Evolutionary conservation across 495 filamentous ascomycete species (phyloP).

Genomic region (Penicillium cosmopolitanum): DNA sequence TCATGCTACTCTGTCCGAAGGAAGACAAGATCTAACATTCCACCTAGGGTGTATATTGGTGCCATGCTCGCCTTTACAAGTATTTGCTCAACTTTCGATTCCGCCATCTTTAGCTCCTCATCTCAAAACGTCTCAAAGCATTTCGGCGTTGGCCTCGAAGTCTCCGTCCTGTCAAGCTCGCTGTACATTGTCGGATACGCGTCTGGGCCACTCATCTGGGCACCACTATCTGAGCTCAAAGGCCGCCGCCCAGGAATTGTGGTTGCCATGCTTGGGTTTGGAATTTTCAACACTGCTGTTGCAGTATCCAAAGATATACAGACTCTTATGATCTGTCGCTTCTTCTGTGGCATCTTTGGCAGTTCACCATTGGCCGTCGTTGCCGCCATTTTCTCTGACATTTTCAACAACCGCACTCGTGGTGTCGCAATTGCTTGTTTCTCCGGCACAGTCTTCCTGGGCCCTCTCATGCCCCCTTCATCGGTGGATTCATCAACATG

Average conservation of each 20-base stretch:
- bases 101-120: slow-evolving; percentile 38
- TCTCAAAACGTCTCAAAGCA: slow-evolving; percentile 28
- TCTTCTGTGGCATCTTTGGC: slow-evolving; percentile 69
- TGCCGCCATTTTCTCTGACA: slow-evolving; percentile 87
- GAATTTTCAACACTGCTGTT: slow-evolving; percentile 62
- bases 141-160: slow-evolving; percentile 56
- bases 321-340: slow-evolving; percentile 63
- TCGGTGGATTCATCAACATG: slow-evolving; percentile 72
- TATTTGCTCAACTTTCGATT: slow-evolving; percentile 45
- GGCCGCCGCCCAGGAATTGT: slow-evolving; percentile 63
- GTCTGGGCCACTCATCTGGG: slow-evolving; percentile 65
- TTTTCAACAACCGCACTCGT: slow-evolving; percentile 78
- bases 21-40: background rate
- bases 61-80: slow-evolving; percentile 44
- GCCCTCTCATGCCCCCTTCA: slow-evolving; percentile 84
- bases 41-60: slow-evolving; percentile 29
- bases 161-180: slow-evolving; percentile 58
- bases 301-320: slow-evolving; percentile 64
- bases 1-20: background rate
- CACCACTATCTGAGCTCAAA: slow-evolving; percentile 66
- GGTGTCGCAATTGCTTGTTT: slow-evolving; percentile 73
- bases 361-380: slow-evolving; percentile 80
- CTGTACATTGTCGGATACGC: slow-evolving; percentile 64
- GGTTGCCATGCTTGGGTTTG: slow-evolving; percentile 49
- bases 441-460: slow-evolving; percentile 81